Conservation (phyloP, 495 filamentous ascomycete genomes). For the Xylaria telfairii region DNA sequence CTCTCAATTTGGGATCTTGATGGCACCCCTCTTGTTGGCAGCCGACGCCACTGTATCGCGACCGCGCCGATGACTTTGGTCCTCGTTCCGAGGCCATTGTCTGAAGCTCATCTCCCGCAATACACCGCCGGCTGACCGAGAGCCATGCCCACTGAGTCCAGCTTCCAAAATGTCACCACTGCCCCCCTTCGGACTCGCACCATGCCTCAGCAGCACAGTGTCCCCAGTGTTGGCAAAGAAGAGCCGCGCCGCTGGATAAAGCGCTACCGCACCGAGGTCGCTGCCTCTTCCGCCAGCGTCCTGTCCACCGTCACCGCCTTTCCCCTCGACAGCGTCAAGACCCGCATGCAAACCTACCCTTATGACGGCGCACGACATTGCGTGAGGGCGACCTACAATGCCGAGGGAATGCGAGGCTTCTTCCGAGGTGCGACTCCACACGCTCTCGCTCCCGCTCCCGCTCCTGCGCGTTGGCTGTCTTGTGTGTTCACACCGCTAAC, state of each 20-base stretch:
- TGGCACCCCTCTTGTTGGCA: slow-evolving; percentile 64
- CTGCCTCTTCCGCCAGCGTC: slow-evolving; percentile 74
- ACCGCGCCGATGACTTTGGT: slow-evolving; percentile 64
- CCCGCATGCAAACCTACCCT: slow-evolving; percentile 83
- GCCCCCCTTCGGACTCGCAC: slow-evolving; percentile 47
- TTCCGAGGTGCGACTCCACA: slow-evolving; percentile 66
- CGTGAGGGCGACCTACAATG: slow-evolving; percentile 72
- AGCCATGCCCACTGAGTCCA: slow-evolving; percentile 59
- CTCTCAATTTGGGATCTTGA: slow-evolving; percentile 55
- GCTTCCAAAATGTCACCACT: slow-evolving; percentile 48
- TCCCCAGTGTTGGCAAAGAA: slow-evolving; percentile 45
- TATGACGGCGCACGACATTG: slow-evolving; percentile 73
- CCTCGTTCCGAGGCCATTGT: slow-evolving; percentile 53
- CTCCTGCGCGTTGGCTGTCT: slow-evolving; percentile 5
- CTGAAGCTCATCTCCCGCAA: slow-evolving; percentile 47
- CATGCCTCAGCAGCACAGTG: slow-evolving; percentile 52
- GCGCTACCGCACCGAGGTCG: slow-evolving; percentile 78
- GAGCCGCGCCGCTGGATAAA: slow-evolving; percentile 69
- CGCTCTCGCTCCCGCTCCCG: too few relatives aligned
- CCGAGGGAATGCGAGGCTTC: slow-evolving; percentile 75
- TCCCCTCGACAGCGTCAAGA: slow-evolving; percentile 84
- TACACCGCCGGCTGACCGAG: slow-evolving; percentile 39
- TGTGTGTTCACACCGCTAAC: slow-evolving; percentile 34
- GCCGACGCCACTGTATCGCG: slow-evolving; percentile 59
- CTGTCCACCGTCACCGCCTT: slow-evolving; percentile 76